Evolutionary conservation across 495 filamentous ascomycete genomes (phyloP), one percentile per base, ranked within the genome.

Genomic region (Xylaria sp.): DNA sequence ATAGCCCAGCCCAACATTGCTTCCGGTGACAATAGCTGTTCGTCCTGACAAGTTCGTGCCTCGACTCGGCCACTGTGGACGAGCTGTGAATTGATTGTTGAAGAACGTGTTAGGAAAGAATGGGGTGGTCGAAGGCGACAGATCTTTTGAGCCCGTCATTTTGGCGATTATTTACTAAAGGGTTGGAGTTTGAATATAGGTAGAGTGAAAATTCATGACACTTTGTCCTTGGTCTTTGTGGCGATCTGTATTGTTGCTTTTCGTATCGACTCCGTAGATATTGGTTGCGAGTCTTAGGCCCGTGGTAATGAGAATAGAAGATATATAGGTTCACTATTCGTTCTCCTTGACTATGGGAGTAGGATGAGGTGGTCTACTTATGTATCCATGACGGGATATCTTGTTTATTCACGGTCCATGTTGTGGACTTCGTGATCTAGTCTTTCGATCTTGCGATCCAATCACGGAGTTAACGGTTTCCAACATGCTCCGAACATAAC

Each of bases 1-100:
- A 3, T 82, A 75, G 12, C 88, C 88, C 0, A 90, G 75, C 3
- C 88, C 88, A 3, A 79, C 77, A 75, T 87, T 89, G 70, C 79
- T 68, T 14, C 88, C 88, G 2, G 86, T 89, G 24, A 90, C 72
- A 52, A 90, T 84, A 31, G 82, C 80, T 0, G 78, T 82, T 67
- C 87, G 79, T 9, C 79, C 80, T 3, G 79, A 70, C 26, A 80
- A 73, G 57, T 73, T 68, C 50, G 74, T 79, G 26, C 70, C 57
- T 55, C 59, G 69, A 0, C 74, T 61, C 8, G 78, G 77, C 43
- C 68, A 72, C 65, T 72, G 61, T 0, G 80, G 66, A 40, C 75
- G 78, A 40, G 77, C 74, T 35, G 58, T 70, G 70, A 82, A 80
- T 63, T 81, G 79, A 61, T 79, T 79, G 70, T 74, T 75, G 68